These are phyloP conservation scores for Scheffersomyces quercinus DNA, from an alignment of 1,139 yeast genomes.

Conservation along the genomic window DNA sequence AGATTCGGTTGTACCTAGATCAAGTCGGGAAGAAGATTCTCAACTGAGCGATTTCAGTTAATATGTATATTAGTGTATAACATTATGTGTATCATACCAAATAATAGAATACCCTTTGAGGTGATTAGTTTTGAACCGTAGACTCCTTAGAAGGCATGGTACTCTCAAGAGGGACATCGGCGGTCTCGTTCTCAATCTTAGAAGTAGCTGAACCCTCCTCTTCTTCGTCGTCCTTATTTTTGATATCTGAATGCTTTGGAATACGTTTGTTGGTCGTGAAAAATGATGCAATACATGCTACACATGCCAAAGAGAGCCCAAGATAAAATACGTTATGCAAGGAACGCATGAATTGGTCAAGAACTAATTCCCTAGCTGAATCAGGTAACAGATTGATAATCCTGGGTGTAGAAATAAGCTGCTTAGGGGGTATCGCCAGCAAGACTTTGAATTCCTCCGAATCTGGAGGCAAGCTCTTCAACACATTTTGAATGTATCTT, in stretches of 20 bases:
- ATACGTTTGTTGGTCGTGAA: slow-evolving; percentile 40
- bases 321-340: slow-evolving; percentile 44
- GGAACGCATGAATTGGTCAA: slow-evolving; percentile 36
- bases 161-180: not conserved
- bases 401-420: slow-evolving; percentile 31
- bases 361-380: slow-evolving; percentile 20
- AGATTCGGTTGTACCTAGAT: slow-evolving; percentile 47
- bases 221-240: slow-evolving; percentile 15
- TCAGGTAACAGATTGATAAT: slow-evolving; percentile 27
- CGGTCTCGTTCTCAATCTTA: not conserved
- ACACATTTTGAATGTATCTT: slow-evolving; percentile 18
- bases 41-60: slow-evolving; percentile 9
- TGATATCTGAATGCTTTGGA: slow-evolving; percentile 35
- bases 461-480: slow-evolving; percentile 12
- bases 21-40: slow-evolving; percentile 46
- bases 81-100: no score
- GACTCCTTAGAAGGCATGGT: no score
- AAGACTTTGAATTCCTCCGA: slow-evolving; percentile 19
- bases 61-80: slow-evolving; percentile 1
- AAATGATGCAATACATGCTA: slow-evolving; percentile 25
- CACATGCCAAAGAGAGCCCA: slow-evolving; percentile 25
- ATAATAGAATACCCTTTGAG: no score
- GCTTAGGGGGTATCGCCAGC: slow-evolving; percentile 15
- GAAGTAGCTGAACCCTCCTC: not conserved
- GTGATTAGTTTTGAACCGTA: no score